These are phyloP conservation scores for Penicillium sclerotiorum DNA, from an alignment of 2,329 filamentous ascomycete genomes.

Conservation along the genomic window DNA sequence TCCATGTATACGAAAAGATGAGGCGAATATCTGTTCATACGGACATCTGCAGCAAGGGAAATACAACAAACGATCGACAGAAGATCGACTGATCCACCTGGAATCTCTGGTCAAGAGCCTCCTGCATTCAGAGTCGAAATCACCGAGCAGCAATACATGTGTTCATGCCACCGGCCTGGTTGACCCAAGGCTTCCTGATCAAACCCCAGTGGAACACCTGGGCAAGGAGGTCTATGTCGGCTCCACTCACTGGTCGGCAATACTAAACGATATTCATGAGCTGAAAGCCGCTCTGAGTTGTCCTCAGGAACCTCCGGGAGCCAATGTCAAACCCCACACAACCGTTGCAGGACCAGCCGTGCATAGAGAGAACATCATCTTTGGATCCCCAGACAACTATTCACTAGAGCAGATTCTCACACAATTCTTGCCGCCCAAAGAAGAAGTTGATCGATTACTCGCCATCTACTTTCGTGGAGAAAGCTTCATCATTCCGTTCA, in stretches of 20 bases:
- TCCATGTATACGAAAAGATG: slow-evolving; percentile 4
- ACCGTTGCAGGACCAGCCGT: not conserved
- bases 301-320: not conserved
- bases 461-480: slow-evolving; percentile 6
- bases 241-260: slow-evolving; percentile 12
- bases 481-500: slow-evolving; percentile 7
- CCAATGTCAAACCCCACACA: not conserved
- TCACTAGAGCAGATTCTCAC: not conserved
- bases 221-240: slow-evolving; percentile 6
- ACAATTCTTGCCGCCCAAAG: slow-evolving; percentile 1
- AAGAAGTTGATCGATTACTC: slow-evolving; percentile 6
- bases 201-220: not conserved
- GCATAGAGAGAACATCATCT: slow-evolving; percentile 1
- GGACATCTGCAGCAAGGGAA: not conserved
- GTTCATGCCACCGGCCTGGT: not conserved
- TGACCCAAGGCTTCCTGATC: not conserved
- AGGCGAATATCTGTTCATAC: not conserved
- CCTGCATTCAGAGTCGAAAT: not conserved
- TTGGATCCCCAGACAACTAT: slow-evolving; percentile 1
- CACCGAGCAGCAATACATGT: no score
- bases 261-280: slow-evolving; percentile 11
- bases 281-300: slow-evolving; percentile 2
- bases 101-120: slow-evolving; percentile 10
- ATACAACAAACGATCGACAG: not conserved
- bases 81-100: slow-evolving; percentile 9